Base-by-base conservation (phyloP, 1,139 yeast species). In the Geotrichum restrictum region DNA sequence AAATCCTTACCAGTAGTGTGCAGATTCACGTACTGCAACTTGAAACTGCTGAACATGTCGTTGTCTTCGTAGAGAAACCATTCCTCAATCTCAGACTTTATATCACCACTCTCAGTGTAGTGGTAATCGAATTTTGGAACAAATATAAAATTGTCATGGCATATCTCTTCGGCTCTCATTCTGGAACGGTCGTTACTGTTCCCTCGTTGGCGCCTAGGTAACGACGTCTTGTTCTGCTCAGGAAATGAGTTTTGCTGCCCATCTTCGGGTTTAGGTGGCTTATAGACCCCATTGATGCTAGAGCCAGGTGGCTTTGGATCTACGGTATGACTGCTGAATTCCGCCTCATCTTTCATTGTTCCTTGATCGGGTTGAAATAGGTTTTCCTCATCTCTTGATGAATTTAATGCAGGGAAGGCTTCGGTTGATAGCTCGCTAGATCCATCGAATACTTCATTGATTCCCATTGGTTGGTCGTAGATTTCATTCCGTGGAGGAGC, bases 1-100 rank as follows among this genome's bases (percentile, higher is more conserved):
- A n/a, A 4, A 18, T 37, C 10, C 47, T 33, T 19, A 37, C 47
- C 49, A 11, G 21, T 50, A 18, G 45, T 10, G 13, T 46, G 40
- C 33, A 32, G 36, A 29, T 38, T 37, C 37, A 34, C 19, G 43
- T 48, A 54, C 47, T 33, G 41, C 11, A 32, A 41, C 19, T 49
- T 45, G 10, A 54, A 27, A n/a, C 41, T 41, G 7, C 68, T 68
- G 18, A 74, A 55, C 3, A 62, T 57, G 32, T 61, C 60, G 45
- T 57, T 56, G 34, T 67, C 66, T 24, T 57, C 59, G 49, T 63
- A 62, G 16, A 62, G 62, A 53, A 67, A 69, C 73, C 73, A 69
- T 40, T 69, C 73, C 45, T 68, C 67, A 31, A 69, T 45, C 51
- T 69, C 73, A 1, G 54, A 45, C 16, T 47, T 54, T 27, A 59